A percentile compares a stretch with the other conserved stretches of the same genome.
phyloP scores from a whole-genome alignment of 2,329 filamentous ascomycete species.

The Triangularia setosa region DNA sequence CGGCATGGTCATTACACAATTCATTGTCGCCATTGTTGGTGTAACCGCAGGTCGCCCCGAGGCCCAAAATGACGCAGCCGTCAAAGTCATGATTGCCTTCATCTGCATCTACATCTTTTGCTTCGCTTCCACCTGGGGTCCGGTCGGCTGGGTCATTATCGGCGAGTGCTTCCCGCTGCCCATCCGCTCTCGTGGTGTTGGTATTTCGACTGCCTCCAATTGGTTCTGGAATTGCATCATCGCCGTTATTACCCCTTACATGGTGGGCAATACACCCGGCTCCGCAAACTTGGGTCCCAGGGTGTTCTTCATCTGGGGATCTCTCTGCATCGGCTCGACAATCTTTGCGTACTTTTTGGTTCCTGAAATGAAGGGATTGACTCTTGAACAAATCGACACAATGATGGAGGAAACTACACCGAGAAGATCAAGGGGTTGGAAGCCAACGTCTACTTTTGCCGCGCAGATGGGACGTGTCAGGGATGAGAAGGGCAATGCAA shows the following conservation, averaged over 20 bases:
- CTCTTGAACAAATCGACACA: slow-evolving; percentile 30
- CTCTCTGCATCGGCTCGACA: slow-evolving; percentile 24
- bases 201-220: slow-evolving; percentile 66
- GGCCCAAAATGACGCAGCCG: slow-evolving; percentile 40
- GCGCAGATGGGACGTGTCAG: slow-evolving; percentile 25
- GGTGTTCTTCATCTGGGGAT: slow-evolving; percentile 32
- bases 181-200: slow-evolving; percentile 66
- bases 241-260: slow-evolving; percentile 72
- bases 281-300: slow-evolving; percentile 38
- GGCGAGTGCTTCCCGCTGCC: slow-evolving; percentile 74
- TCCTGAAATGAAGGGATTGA: slow-evolving; percentile 31
- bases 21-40: slow-evolving; percentile 63
- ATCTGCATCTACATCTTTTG: slow-evolving; percentile 78
- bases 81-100: slow-evolving; percentile 62
- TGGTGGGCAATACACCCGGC: slow-evolving; percentile 55
- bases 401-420: slow-evolving; percentile 30
- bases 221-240: slow-evolving; percentile 65
- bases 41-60: slow-evolving; percentile 28
- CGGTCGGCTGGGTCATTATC: slow-evolving; percentile 61
- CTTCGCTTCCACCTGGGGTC: slow-evolving; percentile 75
- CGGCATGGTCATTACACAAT: slow-evolving; percentile 67
- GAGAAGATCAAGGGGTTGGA: slow-evolving; percentile 23
- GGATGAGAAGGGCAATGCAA: neutral
- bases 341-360: slow-evolving; percentile 30
- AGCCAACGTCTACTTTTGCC: slow-evolving; percentile 27